Evolutionary conservation across 2,329 filamentous ascomycete species (phyloP), one percentile per base, ranked within the genome.

Genomic region (Aureobasidium sp.): DNA sequence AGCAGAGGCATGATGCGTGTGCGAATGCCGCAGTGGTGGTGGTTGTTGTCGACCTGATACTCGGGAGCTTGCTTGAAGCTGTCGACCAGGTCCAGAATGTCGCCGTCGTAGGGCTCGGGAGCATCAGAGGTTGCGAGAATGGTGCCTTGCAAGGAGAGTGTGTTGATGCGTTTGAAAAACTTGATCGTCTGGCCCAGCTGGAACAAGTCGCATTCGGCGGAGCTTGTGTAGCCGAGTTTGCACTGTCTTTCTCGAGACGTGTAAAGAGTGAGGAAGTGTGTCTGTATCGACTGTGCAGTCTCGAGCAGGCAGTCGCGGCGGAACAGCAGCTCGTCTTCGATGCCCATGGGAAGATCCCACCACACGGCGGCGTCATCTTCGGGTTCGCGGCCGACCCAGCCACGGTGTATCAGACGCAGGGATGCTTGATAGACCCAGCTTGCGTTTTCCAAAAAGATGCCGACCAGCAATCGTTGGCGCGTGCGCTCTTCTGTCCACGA

Each of bases 161-260:
- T 81, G 29, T 81, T 78, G 64, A 84, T 83, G 64, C 79, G 79
- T 15, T 78, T 74, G 37, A 91, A 81, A 71, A 91, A 91, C 65
- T 84, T 84, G 64, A 90, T 74, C 79, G 89, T 89, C 73, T 91
- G 87, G 23, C 88, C 88, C 0, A 92, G 80, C 72, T 92, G 88
- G 68, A 87, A 92, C 1, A 84, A 85, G 73, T 92, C 88, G 70
- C 88, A 91, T 43, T 87, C 83, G 1, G 81, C 73, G 63, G 84
- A 88, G 2, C 84, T 85, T 67, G 89, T 87, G 71, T 91, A 91
- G 57, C 88, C 87, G 0, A 90, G 79, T 66, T 84, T 84, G 71
- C 88, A 91, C 69, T 90, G 88, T 27, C 77, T 72, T 29, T 78
- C 79, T n/a, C 84, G 82, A 10, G 86, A 87, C 1, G 83, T 82